Evolutionary conservation across 2,329 filamentous ascomycete species (phyloP).

Genomic region (Fusarium stilboides): DNA sequence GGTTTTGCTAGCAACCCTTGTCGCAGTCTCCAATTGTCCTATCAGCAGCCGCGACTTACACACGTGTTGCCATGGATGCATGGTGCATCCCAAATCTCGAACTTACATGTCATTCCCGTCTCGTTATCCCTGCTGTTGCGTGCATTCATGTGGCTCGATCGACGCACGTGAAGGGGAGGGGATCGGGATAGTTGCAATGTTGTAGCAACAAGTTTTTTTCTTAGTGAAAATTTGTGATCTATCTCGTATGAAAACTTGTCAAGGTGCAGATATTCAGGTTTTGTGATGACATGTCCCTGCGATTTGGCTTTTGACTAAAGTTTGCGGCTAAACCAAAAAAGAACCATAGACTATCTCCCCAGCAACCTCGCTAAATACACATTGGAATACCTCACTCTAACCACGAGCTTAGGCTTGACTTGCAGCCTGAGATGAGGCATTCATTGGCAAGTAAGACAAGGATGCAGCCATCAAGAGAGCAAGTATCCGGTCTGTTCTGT

Average conservation of each 20-base stretch:
- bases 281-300: background rate
- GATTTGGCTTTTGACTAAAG: constrained; percentile 30
- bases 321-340: constrained; percentile 33
- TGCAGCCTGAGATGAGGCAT: no score
- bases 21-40: constrained; percentile 35
- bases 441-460: no score
- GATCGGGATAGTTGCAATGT: background rate
- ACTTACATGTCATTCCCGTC: constrained; percentile 29
- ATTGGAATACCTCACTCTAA: constrained; percentile 12
- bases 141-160: constrained; percentile 35
- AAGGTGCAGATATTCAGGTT: constrained; percentile 2
- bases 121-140: constrained; percentile 24
- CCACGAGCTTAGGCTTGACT: no score
- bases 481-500: no score
- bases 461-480: no score
- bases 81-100: constrained; percentile 26
- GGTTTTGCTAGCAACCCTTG: constrained; percentile 2
- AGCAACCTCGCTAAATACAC: constrained; percentile 15
- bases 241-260: background rate
- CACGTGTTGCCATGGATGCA: constrained; percentile 32
- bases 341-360: constrained; percentile 27
- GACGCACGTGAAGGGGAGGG: constrained; percentile 32
- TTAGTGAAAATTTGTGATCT: background rate
- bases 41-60: constrained; percentile 33
- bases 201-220: background rate